Base-by-base conservation (phyloP, 1,284 basidiomycete species). In the Rhodotorula glutinis region DNA sequence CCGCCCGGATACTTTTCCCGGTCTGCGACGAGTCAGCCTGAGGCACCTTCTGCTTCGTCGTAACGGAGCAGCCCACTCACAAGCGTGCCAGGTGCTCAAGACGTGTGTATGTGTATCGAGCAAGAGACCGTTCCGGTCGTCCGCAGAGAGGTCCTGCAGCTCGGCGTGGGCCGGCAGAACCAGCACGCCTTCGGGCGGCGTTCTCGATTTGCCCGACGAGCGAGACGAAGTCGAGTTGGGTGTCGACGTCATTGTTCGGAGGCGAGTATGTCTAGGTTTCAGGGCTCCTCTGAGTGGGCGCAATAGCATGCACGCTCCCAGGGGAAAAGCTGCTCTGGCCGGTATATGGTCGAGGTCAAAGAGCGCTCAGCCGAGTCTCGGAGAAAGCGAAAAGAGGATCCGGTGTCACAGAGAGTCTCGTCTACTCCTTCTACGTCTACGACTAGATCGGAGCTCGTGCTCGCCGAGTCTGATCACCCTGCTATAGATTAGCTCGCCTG, bases 41-140 rank as follows among this genome's bases (percentile, higher is more conserved):
- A 3, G 16, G 3, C 0, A n/a, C n/a, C n/a, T n/a, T n/a, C n/a
- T n/a, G n/a, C n/a, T n/a, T n/a, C n/a, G n/a, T n/a, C n/a, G n/a
- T n/a, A n/a, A n/a, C n/a, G 30, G 25, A 41, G 23, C 11, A 55
- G 21, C n/a, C 5, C 41, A 76, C 43, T 80, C 80, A 75, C 90
- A 91, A 16, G 80, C 74, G 1, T 82, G 80, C 73, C 84, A 91
- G 0, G 89, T 91, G 0, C 87, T 85, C 17, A 86, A 81, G 17
- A 91, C 79, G 74, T 91, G 89, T 0, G 88, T 90, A 77, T 91
- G 89, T 0, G 89, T 91, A 78, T 91, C 89, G 17, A 90, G 81
- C 72, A 91, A 85, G 21, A 55, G 53, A 10, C 23, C n/a, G 38
- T n/a, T 41, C 19, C 53, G 33, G 33, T 66, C 61, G 16, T 63